phyloP scores from a whole-genome alignment of 345 rosid species.

The Stellera chamaejasme region DNA sequence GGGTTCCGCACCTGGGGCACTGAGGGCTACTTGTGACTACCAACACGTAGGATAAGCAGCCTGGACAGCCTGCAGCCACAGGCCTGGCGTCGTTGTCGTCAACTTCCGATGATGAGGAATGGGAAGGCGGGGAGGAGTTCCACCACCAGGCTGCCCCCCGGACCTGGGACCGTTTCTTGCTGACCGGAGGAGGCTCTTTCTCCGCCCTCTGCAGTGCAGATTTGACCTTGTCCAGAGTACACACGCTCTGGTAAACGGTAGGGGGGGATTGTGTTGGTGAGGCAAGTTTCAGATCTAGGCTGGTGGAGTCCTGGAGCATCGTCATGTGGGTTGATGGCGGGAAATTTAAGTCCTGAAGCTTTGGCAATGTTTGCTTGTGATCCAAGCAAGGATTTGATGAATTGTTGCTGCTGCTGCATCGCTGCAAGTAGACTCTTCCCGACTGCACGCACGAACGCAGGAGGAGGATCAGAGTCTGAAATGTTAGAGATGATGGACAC shows the following conservation, averaged over 20 bases:
- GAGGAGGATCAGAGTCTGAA: slow-evolving; percentile 18
- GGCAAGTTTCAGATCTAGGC: slow-evolving; percentile 36
- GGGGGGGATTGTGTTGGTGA: slow-evolving; percentile 22
- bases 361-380: slow-evolving; percentile 39
- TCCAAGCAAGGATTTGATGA: slow-evolving; percentile 28
- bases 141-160: slow-evolving; percentile 12
- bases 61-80: slow-evolving; percentile 72
- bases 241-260: slow-evolving; percentile 55
- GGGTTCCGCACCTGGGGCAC: slow-evolving; percentile 70
- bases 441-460: slow-evolving; percentile 49
- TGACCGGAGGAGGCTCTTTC: slow-evolving; percentile 26
- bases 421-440: slow-evolving; percentile 70
- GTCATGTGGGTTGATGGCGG: slow-evolving; percentile 36
- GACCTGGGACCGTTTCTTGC: slow-evolving; percentile 24
- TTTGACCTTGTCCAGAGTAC: slow-evolving; percentile 88
- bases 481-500: slow-evolving; percentile 10
- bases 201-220: slow-evolving; percentile 65
- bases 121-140: slow-evolving; percentile 39
- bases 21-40: slow-evolving; percentile 52
- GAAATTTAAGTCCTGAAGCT: slow-evolving; percentile 64
- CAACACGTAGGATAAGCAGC: slow-evolving; percentile 76
- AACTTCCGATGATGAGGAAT: slow-evolving; percentile 27
- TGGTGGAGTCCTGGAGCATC: slow-evolving; percentile 37
- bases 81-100: slow-evolving; percentile 17
- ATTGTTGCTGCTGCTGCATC: slow-evolving; percentile 30